Evolutionary conservation across 495 filamentous ascomycete species (phyloP).

Genomic region (Aspergillus egyptiacus): DNA sequence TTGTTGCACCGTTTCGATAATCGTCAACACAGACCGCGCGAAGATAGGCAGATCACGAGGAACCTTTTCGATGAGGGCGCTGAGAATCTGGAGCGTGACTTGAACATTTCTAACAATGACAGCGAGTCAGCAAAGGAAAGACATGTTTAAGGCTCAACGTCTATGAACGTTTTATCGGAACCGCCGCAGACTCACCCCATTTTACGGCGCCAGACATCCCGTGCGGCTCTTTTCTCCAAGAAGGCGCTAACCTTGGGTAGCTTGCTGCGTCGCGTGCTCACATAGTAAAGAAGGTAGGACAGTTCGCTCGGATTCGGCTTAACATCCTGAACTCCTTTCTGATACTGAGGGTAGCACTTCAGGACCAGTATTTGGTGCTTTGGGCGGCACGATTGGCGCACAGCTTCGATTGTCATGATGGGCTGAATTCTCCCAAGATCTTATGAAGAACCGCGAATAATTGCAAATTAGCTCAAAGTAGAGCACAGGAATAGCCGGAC

Average conservation of each 20-base stretch:
- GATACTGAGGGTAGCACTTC: conserved; percentile 87
- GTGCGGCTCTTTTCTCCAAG: conserved; percentile 81
- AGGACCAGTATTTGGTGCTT: conserved; percentile 91
- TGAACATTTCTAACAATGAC: conserved; percentile 66
- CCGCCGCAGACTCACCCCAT: conserved; percentile 60
- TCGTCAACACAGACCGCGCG: conserved; percentile 69
- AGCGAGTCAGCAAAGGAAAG: conserved; percentile 3
- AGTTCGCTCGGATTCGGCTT: conserved; percentile 92
- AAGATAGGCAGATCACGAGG: conserved; percentile 86
- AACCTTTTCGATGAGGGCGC: conserved; percentile 83
- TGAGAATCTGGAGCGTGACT: conserved; percentile 83
- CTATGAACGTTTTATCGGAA: background rate
- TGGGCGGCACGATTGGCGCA: conserved; percentile 64
- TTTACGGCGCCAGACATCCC: conserved; percentile 74
- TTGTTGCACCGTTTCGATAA: conserved; percentile 69
- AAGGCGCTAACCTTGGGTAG: conserved; percentile 89
- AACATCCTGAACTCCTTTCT: conserved; percentile 81
- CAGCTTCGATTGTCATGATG: conserved; percentile 46
- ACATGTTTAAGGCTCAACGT: background rate
- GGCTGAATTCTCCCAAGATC: background rate
- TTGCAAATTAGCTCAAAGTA: background rate
- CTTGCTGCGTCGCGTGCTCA: conserved; percentile 85
- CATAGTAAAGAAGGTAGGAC: conserved; percentile 92
- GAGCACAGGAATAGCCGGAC: background rate
- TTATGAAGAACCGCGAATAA: background rate